Evolutionary conservation across 805 yeast species (phyloP).

Genomic region (Dipodascopsis uninucleata): DNA sequence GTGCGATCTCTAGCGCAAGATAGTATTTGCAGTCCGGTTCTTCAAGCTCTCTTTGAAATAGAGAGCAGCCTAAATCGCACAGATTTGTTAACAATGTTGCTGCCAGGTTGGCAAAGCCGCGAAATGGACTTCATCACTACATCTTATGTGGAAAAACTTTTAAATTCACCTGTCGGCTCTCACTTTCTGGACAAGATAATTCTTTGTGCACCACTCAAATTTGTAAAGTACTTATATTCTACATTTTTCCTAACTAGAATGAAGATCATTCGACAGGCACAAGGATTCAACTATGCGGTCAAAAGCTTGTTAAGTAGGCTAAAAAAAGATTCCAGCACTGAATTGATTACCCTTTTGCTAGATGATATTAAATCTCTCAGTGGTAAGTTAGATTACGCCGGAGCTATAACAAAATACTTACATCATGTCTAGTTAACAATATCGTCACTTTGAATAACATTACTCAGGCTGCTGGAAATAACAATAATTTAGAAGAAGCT

Average conservation of each 20-base stretch:
- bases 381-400: slow-evolving; percentile 13
- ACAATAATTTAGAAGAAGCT: not conserved
- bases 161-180: slow-evolving; percentile 88
- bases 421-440: not conserved
- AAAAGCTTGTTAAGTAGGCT: slow-evolving; percentile 60
- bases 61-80: slow-evolving; percentile 67
- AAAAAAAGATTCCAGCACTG: slow-evolving; percentile 1
- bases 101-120: slow-evolving; percentile 8
- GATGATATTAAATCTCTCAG: slow-evolving; percentile 11
- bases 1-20: slow-evolving; percentile 75
- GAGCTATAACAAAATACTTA: not conserved
- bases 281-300: slow-evolving; percentile 78
- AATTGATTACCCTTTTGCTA: slow-evolving; percentile 6
- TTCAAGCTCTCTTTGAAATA: slow-evolving; percentile 70
- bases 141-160: slow-evolving; percentile 72
- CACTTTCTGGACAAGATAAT: slow-evolving; percentile 79
- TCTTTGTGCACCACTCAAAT: slow-evolving; percentile 60
- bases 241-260: slow-evolving; percentile 73
- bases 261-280: slow-evolving; percentile 69
- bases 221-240: slow-evolving; percentile 64
- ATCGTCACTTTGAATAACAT: not conserved
- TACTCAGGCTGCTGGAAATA: not conserved
- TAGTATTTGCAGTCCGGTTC: slow-evolving; percentile 80
- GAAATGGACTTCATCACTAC: slow-evolving; percentile 29
- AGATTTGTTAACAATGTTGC: slow-evolving; percentile 12